Evolutionary conservation across 805 yeast genomes (phyloP).

Genomic region (Teunomyces funiuensis): DNA sequence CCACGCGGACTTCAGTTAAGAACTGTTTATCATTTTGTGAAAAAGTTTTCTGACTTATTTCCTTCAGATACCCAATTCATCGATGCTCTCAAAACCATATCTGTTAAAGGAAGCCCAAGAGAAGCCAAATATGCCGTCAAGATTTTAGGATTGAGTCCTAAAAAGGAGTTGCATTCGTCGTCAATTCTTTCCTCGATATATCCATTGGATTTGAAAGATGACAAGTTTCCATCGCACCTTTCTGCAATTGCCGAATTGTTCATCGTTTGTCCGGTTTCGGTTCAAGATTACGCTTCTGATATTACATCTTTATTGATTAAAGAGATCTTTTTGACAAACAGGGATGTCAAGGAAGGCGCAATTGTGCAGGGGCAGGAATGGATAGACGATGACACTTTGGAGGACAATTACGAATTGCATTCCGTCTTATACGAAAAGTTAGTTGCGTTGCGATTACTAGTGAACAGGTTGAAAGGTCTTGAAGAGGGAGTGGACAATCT

Average conservation of each 20-base stretch:
- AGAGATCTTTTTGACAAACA: constrained; percentile 58
- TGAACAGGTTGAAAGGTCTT: constrained; percentile 52
- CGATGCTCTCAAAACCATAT: constrained; percentile 45
- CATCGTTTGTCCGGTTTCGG: constrained; percentile 43
- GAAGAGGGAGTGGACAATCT: constrained; percentile 16
- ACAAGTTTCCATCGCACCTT: constrained; percentile 53
- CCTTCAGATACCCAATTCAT: constrained; percentile 46
- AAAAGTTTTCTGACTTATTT: constrained; percentile 48
- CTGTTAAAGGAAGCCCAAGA: constrained; percentile 51
- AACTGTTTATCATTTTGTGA: constrained; percentile 59
- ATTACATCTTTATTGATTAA: constrained; percentile 61
- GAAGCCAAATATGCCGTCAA: constrained; percentile 69
- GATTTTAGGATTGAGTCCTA: constrained; percentile 49
- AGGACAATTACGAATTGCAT: constrained; percentile 21
- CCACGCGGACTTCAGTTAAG: constrained; percentile 46
- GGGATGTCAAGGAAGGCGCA: constrained; percentile 28
- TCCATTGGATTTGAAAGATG: constrained; percentile 47
- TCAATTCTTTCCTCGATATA: constrained; percentile 43
- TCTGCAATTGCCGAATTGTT: constrained; percentile 62
- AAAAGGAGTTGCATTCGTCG: constrained; percentile 39
- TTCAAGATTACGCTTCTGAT: constrained; percentile 56
- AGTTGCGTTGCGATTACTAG: constrained; percentile 52
- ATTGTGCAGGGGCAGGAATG: constrained; percentile 36
- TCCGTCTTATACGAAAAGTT: constrained; percentile 49
- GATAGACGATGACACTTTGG: constrained; percentile 47